Percentiles rank a stretch among this genome's conserved stretches.
phyloP scores from a whole-genome alignment of 257 asterid genomes.

The Echium plantagineum region DNA sequence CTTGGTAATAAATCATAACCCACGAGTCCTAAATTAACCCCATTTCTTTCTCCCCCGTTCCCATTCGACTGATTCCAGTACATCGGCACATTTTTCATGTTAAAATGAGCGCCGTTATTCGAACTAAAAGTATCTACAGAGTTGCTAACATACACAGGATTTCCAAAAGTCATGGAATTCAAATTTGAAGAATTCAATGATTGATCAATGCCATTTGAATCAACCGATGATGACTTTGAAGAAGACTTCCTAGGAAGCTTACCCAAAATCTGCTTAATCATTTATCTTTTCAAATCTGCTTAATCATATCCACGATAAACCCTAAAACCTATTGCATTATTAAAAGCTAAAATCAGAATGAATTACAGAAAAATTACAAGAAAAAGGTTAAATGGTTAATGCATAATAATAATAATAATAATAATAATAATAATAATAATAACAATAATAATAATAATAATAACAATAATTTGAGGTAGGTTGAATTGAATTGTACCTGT shows the following conservation, averaged over 20 bases:
- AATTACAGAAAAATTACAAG: not conserved
- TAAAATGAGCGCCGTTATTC: not conserved
- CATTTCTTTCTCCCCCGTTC: not conserved
- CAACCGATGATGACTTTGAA: constrained; percentile 1
- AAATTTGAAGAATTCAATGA: constrained; percentile 9
- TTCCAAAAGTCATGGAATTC: constrained; percentile 8
- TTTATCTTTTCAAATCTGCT: constrained; percentile 9
- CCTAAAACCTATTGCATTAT: not conserved
- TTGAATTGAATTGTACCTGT: too few species aligned
- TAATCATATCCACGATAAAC: constrained; percentile 9
- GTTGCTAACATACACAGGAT: not conserved
- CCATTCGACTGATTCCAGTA: too few species aligned
- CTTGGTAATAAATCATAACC: constrained; percentile 30
- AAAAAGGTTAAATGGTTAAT: too few species aligned
- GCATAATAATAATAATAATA: too few species aligned
- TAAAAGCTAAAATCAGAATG: not conserved
- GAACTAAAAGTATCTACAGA: not conserved
- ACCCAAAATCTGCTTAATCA: constrained; percentile 18
- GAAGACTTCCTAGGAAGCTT: constrained; percentile 19
- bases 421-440: too few species aligned
- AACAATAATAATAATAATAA: too few species aligned
- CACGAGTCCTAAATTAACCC: not conserved
- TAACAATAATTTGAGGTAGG: too few species aligned
- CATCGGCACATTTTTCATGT: not conserved
- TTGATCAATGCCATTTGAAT: constrained; percentile 4